Base-by-base conservation (phyloP, 148 eudicot species). In the Agrostemma githago region DNA sequence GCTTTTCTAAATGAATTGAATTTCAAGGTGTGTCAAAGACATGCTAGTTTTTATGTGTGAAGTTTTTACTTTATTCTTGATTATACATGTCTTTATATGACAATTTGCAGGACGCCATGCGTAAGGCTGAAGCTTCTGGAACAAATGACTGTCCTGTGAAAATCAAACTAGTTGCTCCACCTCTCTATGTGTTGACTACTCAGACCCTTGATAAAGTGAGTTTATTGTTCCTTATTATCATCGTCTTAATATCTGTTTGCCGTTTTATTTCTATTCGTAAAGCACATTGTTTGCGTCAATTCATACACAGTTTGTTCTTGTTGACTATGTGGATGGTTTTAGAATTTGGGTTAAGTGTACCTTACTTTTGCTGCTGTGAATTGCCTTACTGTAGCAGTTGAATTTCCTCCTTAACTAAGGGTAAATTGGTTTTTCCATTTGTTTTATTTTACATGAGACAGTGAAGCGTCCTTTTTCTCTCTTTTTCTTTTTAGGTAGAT, bases 181-280 rank as follows among this genome's bases (percentile, higher is more conserved):
- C 99, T 41, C 81, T 88, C 11, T 95, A 95, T 83, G 99, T 95
- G 51, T 86, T 95, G 48, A 90, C 91, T 77, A 92, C 99, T 73
- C 99, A 95, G 78, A 92, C 99, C 70, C 96, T 95, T 61, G 97
- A 95, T 82, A 95, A 92, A 93, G 99, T 95, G 75, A 80, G 76
- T 43, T 70, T 48, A 7, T 71, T 57, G 26, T 57, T 42, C 72
- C 3, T 69, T 48, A 4, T 66, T 44, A 44, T 68, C 0, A 17
- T 43, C 60, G 8, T 41, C 9, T 12, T 42, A 51, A 11, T 65
- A 21, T 46, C 7, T 59, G 20, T 46, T 41, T 78, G 37, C 48
- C 17, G 8, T 16, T 68, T 4, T 44, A 9, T 68, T 4, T 44
- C 9, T 44, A 44, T 44, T 44, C 5, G 51, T 44, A 44, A 4